phyloP scores from a whole-genome alignment of 2,329 filamentous ascomycete genomes.

The Pseudocercospora fijiensis region DNA sequence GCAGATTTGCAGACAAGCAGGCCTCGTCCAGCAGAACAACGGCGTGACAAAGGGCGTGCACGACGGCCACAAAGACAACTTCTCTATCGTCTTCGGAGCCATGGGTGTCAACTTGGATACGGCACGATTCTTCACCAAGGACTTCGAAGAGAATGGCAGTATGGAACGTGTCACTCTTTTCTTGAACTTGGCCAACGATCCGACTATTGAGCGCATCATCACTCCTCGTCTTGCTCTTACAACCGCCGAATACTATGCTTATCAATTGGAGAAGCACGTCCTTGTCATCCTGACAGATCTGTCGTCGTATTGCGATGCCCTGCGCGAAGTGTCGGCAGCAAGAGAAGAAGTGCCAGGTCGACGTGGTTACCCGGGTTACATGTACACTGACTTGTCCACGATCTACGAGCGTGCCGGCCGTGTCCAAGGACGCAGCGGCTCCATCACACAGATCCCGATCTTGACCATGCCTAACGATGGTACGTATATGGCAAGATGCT shows the following conservation, averaged over 20 bases:
- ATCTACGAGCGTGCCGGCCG: constrained; percentile 99
- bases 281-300: constrained; percentile 97
- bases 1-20: constrained; percentile 95
- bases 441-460: constrained; percentile 98
- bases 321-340: constrained; percentile 96
- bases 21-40: constrained; percentile 66
- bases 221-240: constrained; percentile 96
- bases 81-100: constrained; percentile 98
- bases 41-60: constrained; percentile 83
- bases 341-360: constrained; percentile 98
- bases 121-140: constrained; percentile 93
- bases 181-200: constrained; percentile 98
- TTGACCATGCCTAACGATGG: constrained; percentile 99
- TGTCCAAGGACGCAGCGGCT: constrained; percentile 94
- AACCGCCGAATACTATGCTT: constrained; percentile 99
- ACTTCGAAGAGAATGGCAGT: constrained; percentile 99
- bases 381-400: constrained; percentile 99
- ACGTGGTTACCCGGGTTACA: constrained; percentile 99
- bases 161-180: constrained; percentile 96
- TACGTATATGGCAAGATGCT: constrained; percentile 36
- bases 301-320: constrained; percentile 95
- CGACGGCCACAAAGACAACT: constrained; percentile 97
- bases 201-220: constrained; percentile 99
- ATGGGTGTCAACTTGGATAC: constrained; percentile 99
- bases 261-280: constrained; percentile 99